Evolutionary conservation across 352 stramenopile species (phyloP), one percentile per base, ranked within the genome.

Genomic region (Discostella stelligera): DNA sequence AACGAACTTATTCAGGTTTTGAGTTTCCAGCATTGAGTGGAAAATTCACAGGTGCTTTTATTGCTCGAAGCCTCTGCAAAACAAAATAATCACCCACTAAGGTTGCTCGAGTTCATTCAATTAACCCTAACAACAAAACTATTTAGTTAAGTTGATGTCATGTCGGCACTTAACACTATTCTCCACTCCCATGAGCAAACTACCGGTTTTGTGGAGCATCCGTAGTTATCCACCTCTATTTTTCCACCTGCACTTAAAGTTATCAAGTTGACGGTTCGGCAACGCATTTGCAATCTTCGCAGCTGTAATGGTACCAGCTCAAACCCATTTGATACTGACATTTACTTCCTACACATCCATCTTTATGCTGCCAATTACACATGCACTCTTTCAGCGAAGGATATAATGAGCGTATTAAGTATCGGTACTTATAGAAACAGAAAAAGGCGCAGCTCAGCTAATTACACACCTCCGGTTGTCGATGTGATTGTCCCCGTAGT

Each of bases 261-360:
- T 60, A 60, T 64, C 63, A 60, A 50, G 27, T 65, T 71, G 58
- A 79, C 52, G 85, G 84, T 61, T 91, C 77, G 55, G 69, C 27
- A 32, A 93, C 82, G 79, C 88, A 93, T 69, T 78, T 73, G 55
- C 88, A 93, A 81, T 93, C 88, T 39, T 85, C 59, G 55, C 88
- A 93, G 23, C 71, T 78, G 55, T 91, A 91, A 73, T 93, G 88
- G 77, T 93, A 93, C 67, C 75, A 93, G 18, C 82, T 89, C 9
- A 91, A 58, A 16, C 88, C 88, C 62, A 85, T 86, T 73, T 91
- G 70, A 80, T 86, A 93, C 65, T 90, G 56, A 50, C 88, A 93
- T 46, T 61, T 73, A 14, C 74, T 86, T 53, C 88, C 88, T 32
- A 80, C 63, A 67, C 88, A 93, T 27, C 83, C 85, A 75, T 90